Percentiles rank a stretch among this genome's conserved stretches.
These are phyloP conservation scores for Tremellales sp. DNA, from an alignment of 1,284 basidiomycete genomes.

Conservation along the genomic window DNA sequence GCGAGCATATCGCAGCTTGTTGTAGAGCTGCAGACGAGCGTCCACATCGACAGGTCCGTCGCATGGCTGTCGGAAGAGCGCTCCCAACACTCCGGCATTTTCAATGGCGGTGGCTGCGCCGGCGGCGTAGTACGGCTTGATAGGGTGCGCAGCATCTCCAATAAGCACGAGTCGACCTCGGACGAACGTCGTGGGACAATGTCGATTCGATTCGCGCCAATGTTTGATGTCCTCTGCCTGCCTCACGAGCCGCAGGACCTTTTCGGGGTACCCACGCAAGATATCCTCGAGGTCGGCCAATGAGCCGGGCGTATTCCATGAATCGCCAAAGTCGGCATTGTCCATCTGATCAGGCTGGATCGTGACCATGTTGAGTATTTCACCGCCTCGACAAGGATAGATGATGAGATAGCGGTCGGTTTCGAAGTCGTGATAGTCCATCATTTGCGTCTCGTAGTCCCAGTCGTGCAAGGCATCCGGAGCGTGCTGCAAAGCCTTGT, in stretches of 20 bases:
- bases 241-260: neutral
- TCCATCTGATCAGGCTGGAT: neutral
- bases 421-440: neutral
- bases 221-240: constrained; percentile 6
- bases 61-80: neutral
- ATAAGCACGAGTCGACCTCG: neutral
- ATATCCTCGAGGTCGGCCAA: neutral
- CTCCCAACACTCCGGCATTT: constrained; percentile 2
- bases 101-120: constrained; percentile 4
- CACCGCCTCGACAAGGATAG: constrained; percentile 1
- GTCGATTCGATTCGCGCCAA: neutral
- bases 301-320: constrained; percentile 4
- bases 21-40: neutral
- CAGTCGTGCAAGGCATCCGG: neutral
- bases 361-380: neutral
- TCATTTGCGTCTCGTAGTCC: neutral
- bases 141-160: constrained; percentile 4
- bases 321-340: constrained; percentile 1
- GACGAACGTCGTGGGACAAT: constrained; percentile 3
- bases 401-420: neutral
- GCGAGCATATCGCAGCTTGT: neutral
- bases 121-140: neutral
- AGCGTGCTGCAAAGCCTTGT: neutral
- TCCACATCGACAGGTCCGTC: neutral
- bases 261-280: constrained; percentile 1